Evolutionary conservation across 1,139 yeast species (phyloP), one percentile per base, ranked within the genome.

Genomic region (Hemisphaericaspora subhashii): DNA sequence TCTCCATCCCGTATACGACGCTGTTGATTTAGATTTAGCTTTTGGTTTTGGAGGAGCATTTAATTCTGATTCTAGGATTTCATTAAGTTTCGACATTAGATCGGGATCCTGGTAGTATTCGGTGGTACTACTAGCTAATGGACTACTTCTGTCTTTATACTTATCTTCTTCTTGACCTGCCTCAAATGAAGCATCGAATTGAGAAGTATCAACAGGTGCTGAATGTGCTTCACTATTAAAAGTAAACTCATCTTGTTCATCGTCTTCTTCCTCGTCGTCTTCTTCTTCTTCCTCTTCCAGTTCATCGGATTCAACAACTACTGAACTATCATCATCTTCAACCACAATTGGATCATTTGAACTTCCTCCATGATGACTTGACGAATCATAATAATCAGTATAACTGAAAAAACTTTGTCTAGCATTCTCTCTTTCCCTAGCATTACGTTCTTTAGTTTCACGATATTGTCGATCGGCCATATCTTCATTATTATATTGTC

Each of bases 281-380:
- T 34, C 40, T 11, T 22, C 12, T 23, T 15, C 59, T 14, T 57
- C 62, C 10, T 53, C 58, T 5, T 11, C 35, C 21, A 22, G 33
- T 7, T 20, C 10, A 14, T 11, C 17, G 15, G n/a, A n/a, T n/a
- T n/a, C n/a, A n/a, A n/a, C n/a, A n/a, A n/a, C n/a, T n/a, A n/a
- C n/a, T n/a, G n/a, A n/a, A n/a, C n/a, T n/a, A n/a, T 25, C 36
- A 13, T 38, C 62, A 17, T 59, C 64, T 16, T 55, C 60, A 4
- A 59, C 40, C 10, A 59, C 54, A 7, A 60, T 59, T 7, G 66
- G 66, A 42, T 59, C 55, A 27, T 47, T 45, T 4, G 52, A 46
- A 24, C 51, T 49, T 12, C 36, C 36, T 11, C 60, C 61, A 15
- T 39, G 47, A 23, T 17, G 21, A 25, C 14, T 24, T 8, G 30